Evolutionary conservation across 441 rosid species (phyloP), one percentile per base, ranked within the genome.

Genomic region (Mallotus japonicus): DNA sequence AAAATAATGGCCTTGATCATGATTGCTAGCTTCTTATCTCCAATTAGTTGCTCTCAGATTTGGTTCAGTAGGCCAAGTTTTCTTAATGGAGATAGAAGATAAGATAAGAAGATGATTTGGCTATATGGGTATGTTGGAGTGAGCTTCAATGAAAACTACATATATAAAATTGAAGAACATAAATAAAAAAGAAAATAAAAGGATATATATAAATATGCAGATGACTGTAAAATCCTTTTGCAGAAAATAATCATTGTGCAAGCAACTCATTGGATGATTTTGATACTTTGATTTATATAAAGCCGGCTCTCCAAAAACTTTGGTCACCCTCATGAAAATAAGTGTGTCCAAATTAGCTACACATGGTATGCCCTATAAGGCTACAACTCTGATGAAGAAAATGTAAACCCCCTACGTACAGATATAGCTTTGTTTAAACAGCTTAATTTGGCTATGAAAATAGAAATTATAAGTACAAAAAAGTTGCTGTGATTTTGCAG

Each of bases 11-110:
- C 47, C 60, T 7, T 12, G 22, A n/a, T 14, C 13, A 22, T 61
- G 12, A 62, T 60, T 65, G 77, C 59, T 77, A 62, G 73, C 75
- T 72, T 55, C 60, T 66, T 70, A 62, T 70, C 55, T 28, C 75
- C 65, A 69, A 59, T 51, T 13, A 8, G 55, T 37, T 42, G 71
- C 60, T 53, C 32, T 28, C 32, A 65, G 42, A 22, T 28, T 28
- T 28, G 32, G 32, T 28, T 28, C 16, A 22, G n/a, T 19, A 7
- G 50, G 19, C 2, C 62, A 76, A 47, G 16, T 22, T 59, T 49
- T 16, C 11, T 59, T 60, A 54, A 42, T 40, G 12, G 2, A 54
- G 56, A 54, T 61, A 57, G 28, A 34, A 60, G 78, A 79, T 24
- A 72, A 55, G 73, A 67, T 51, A 53, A 68, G 72, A 3, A 19